A percentile compares a stretch with the other conserved stretches of the same genome.
These are phyloP conservation scores for Amauroascus verrucosus DNA, from an alignment of 2,329 filamentous ascomycete genomes.

Conservation along the genomic window DNA sequence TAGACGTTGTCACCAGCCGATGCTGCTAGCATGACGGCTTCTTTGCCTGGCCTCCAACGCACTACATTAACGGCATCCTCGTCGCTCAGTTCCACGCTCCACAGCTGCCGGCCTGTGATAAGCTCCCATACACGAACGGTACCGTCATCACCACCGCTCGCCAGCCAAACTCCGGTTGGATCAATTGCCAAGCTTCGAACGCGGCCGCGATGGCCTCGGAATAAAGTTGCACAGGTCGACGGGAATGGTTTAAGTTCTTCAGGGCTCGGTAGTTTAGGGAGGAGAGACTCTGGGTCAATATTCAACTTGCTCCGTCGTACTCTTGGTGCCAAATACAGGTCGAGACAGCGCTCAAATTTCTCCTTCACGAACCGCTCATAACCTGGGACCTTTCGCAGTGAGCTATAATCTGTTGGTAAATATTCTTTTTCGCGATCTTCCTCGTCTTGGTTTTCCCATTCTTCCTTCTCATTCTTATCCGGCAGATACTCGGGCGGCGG, in stretches of 20 bases:
- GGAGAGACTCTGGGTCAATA: conserved; percentile 84
- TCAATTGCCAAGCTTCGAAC: conserved; percentile 79
- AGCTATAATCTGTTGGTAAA: conserved; percentile 68
- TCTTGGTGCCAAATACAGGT: conserved; percentile 87
- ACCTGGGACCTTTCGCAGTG: conserved; percentile 81
- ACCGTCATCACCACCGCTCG: conserved; percentile 89
- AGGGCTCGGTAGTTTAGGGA: conserved; percentile 85
- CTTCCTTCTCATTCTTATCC: conserved; percentile 67
- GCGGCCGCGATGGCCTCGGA: conserved; percentile 76
- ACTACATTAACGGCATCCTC: conserved; percentile 75
- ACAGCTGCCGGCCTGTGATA: conserved; percentile 73
- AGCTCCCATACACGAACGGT: conserved; percentile 86
- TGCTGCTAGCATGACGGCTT: conserved; percentile 70
- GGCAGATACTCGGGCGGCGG: conserved; percentile 91
- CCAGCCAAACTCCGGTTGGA: conserved; percentile 73
- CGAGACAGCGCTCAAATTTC: conserved; percentile 87
- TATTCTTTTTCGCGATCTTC: conserved; percentile 89
- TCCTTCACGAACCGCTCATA: conserved; percentile 89
- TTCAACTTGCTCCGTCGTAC: conserved; percentile 89
- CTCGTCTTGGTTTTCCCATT: conserved; percentile 70
- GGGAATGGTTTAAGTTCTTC: conserved; percentile 94
- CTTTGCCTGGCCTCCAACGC: conserved; percentile 76
- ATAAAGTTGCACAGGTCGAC: conserved; percentile 76
- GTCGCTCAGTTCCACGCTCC: conserved; percentile 67
- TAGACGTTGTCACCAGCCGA: conserved; percentile 77